A percentile compares a stretch with the other conserved stretches of the same genome.
Evolutionary conservation across 768 basidiomycete species (phyloP).

Genomic region (Trametes coccinea): DNA sequence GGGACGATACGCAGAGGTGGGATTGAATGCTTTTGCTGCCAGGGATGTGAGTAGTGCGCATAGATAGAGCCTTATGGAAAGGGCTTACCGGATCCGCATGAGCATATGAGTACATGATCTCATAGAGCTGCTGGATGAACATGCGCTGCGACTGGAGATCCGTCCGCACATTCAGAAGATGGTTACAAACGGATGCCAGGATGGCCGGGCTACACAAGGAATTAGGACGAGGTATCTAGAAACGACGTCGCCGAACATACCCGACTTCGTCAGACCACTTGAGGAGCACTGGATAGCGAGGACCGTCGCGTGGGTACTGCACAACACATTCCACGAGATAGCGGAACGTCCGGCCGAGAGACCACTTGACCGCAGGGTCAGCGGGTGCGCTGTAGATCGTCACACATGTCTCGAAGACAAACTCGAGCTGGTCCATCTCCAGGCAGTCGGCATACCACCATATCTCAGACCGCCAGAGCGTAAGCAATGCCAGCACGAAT

Average conservation of each 20-base stretch:
- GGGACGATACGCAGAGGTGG: slow-evolving; percentile 51
- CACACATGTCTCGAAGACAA: slow-evolving; percentile 49
- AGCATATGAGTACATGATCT: slow-evolving; percentile 55
- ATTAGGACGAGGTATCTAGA: background rate
- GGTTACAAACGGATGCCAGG: slow-evolving; percentile 51
- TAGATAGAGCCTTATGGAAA: background rate
- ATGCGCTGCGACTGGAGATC: slow-evolving; percentile 65
- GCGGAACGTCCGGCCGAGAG: slow-evolving; percentile 52
- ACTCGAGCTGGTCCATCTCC: slow-evolving; percentile 40
- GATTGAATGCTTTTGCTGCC: slow-evolving; percentile 37
- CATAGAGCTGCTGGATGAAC: slow-evolving; percentile 66
- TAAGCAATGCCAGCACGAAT: slow-evolving; percentile 65
- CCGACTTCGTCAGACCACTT: slow-evolving; percentile 48
- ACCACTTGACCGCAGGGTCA: slow-evolving; percentile 67
- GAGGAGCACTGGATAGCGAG: slow-evolving; percentile 37
- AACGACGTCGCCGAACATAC: slow-evolving; percentile 36
- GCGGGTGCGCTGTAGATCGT: slow-evolving; percentile 63
- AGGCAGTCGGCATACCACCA: slow-evolving; percentile 54
- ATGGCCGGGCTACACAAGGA: slow-evolving; percentile 27
- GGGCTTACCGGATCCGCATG: background rate
- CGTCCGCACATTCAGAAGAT: slow-evolving; percentile 57
- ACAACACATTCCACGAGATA: slow-evolving; percentile 46
- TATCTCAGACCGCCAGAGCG: slow-evolving; percentile 63
- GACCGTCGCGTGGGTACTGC: slow-evolving; percentile 42
- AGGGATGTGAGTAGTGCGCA: background rate